Evolutionary conservation across 176 grass and related monocot species (phyloP).

Genomic region (Zizania latifolia): DNA sequence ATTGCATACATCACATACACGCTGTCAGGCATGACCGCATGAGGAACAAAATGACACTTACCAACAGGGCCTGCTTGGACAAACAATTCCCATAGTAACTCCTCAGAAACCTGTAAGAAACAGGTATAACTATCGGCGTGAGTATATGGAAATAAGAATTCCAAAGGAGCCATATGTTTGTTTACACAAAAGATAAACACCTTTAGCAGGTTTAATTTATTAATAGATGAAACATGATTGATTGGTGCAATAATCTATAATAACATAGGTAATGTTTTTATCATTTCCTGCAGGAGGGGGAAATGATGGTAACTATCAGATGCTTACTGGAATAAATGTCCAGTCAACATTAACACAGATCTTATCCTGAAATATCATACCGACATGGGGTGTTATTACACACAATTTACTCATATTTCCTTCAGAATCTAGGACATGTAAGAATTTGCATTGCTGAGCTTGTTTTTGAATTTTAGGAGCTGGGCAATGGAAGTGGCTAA

Average conservation of each 20-base stretch:
- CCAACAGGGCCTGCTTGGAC: constrained; percentile 97
- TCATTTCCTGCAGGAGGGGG: not conserved
- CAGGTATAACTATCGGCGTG: not conserved
- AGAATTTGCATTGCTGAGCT: no score
- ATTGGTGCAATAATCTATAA: not conserved
- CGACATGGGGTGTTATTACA: not conserved
- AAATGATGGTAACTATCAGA: not conserved
- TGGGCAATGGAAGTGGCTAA: no score
- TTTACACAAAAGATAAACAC: not conserved
- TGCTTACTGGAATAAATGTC: not conserved
- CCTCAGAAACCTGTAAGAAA: constrained; percentile 55
- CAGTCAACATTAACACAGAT: not conserved
- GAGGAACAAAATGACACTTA: constrained; percentile 39
- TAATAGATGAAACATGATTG: not conserved
- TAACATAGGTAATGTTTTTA: not conserved
- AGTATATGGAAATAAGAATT: not conserved
- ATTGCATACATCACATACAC: not conserved
- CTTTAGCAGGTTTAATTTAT: not conserved
- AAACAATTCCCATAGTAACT: constrained; percentile 95
- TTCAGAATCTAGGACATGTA: not conserved
- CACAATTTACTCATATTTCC: not conserved
- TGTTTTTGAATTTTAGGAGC: no score
- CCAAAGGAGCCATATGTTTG: not conserved
- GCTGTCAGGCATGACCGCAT: not conserved
- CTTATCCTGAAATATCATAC: not conserved